Evolutionary conservation across 129 eudicot genomes (phyloP).

Genomic region (Silybum marianum): DNA sequence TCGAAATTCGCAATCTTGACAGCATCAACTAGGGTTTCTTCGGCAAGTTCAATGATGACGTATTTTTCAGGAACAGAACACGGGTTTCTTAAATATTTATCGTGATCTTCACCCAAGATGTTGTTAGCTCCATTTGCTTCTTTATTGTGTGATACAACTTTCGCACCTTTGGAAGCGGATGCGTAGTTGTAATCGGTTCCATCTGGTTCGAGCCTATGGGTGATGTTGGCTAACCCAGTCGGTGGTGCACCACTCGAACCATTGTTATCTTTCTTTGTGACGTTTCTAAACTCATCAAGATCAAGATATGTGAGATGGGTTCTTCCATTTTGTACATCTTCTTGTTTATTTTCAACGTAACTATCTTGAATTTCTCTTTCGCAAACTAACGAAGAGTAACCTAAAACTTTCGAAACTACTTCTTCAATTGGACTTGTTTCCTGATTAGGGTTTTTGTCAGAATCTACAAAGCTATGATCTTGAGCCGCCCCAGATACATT

Average conservation of each 20-base stretch:
- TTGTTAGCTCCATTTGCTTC: slow-evolving; percentile 95
- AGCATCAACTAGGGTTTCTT: slow-evolving; percentile 86
- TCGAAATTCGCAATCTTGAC: slow-evolving; percentile 91
- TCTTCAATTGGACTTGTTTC: slow-evolving; percentile 50
- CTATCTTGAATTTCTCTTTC: slow-evolving; percentile 37
- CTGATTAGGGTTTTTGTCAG: slow-evolving; percentile 30
- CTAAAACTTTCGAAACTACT: slow-evolving; percentile 51
- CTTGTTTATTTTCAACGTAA: slow-evolving; percentile 30
- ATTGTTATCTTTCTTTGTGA: slow-evolving; percentile 38
- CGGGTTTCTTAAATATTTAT: slow-evolving; percentile 88
- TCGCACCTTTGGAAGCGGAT: slow-evolving; percentile 84
- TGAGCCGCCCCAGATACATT: slow-evolving; percentile 38
- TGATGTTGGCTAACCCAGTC: slow-evolving; percentile 55
- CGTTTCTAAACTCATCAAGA: slow-evolving; percentile 56
- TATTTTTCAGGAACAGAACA: slow-evolving; percentile 81
- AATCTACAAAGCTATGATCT: slow-evolving; percentile 25
- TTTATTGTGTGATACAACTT: slow-evolving; percentile 83
- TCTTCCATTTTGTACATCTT: slow-evolving; percentile 33
- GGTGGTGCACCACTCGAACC: slow-evolving; percentile 39
- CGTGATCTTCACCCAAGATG: slow-evolving; percentile 79
- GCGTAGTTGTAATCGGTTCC: slow-evolving; percentile 91
- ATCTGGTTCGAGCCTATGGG: slow-evolving; percentile 95
- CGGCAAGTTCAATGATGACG: slow-evolving; percentile 83
- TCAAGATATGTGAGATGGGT: slow-evolving; percentile 43
- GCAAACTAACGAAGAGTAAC: slow-evolving; percentile 50